Evolutionary conservation across 495 filamentous ascomycete species (phyloP).

Genomic region (Achaetomiella virescens): DNA sequence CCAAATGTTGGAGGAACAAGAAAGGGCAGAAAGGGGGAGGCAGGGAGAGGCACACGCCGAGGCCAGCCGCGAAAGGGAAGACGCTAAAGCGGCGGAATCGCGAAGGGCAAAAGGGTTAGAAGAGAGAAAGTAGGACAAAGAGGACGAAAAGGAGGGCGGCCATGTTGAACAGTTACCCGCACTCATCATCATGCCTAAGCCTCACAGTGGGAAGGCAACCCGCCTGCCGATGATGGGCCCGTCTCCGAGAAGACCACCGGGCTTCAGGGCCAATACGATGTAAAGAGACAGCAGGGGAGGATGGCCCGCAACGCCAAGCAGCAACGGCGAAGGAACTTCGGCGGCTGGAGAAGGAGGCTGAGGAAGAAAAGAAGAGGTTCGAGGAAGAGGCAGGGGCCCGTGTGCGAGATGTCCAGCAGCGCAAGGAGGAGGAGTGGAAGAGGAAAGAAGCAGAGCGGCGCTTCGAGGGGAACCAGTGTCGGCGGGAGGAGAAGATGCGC

Average conservation of each 20-base stretch:
- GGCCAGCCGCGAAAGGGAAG: too few relatives aligned
- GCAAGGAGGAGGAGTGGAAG: background rate
- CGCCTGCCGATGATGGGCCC: too few relatives aligned
- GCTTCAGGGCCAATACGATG: background rate
- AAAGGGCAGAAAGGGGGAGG: too few relatives aligned
- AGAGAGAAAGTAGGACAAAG: too few relatives aligned
- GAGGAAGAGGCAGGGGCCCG: background rate
- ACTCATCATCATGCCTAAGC: too few relatives aligned
- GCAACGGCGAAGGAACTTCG: constrained; percentile 9
- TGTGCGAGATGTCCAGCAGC: background rate
- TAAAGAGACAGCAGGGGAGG: constrained; percentile 5
- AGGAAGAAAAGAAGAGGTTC: background rate
- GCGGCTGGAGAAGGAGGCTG: background rate
- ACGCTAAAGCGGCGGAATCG: too few relatives aligned
- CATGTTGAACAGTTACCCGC: too few relatives aligned
- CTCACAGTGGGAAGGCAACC: too few relatives aligned
- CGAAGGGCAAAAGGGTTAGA: too few relatives aligned
- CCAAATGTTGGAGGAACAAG: too few relatives aligned
- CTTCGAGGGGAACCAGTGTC: background rate
- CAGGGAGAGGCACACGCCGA: too few relatives aligned
- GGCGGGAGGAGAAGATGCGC: background rate
- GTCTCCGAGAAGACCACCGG: background rate
- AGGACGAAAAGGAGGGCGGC: too few relatives aligned
- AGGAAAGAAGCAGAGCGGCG: background rate
- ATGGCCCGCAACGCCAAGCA: constrained; percentile 2